Evolutionary conservation across 139 green algal species (phyloP).

Genomic region (Micractinium conductrix): DNA sequence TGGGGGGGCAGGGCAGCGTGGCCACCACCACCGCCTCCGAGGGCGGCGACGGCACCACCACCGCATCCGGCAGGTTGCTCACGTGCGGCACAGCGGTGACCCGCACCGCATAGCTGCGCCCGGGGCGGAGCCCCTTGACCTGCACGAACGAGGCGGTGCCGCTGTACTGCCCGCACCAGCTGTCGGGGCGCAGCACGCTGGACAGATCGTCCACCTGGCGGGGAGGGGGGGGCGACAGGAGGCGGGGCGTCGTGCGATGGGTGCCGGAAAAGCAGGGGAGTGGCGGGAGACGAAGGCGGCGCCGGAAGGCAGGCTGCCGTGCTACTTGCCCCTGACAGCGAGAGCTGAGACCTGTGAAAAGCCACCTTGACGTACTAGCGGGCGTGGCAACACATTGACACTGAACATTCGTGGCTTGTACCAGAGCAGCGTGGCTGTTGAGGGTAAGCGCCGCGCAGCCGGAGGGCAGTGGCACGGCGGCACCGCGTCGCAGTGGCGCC

Average conservation of each 20-base stretch:
- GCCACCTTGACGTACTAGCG: no score
- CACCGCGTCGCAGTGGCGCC: no score
- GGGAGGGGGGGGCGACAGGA: neutral
- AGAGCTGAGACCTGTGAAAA: no score
- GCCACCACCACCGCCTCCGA: constrained; percentile 49
- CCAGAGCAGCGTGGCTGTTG: no score
- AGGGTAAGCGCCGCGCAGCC: no score
- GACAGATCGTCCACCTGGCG: constrained; percentile 20
- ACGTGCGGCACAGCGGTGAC: constrained; percentile 36
- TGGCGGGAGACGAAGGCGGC: neutral
- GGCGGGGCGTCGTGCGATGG: no score
- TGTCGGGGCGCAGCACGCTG: constrained; percentile 1
- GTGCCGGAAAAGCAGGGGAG: neutral
- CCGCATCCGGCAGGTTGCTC: constrained; percentile 10
- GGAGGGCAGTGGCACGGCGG: no score
- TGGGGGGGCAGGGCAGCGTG: constrained; percentile 57
- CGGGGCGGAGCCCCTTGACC: constrained; percentile 60
- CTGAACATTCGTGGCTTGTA: no score
- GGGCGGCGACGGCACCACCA: constrained; percentile 36
- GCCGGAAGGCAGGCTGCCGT: neutral
- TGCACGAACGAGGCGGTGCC: constrained; percentile 49
- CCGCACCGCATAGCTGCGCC: constrained; percentile 58
- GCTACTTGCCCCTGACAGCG: no score
- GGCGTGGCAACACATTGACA: no score
- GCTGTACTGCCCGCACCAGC: constrained; percentile 45